Percentiles rank a stretch among this genome's conserved stretches.
phyloP scores from a whole-genome alignment of 2,329 filamentous ascomycete species.

The Aspergillus awamori region DNA sequence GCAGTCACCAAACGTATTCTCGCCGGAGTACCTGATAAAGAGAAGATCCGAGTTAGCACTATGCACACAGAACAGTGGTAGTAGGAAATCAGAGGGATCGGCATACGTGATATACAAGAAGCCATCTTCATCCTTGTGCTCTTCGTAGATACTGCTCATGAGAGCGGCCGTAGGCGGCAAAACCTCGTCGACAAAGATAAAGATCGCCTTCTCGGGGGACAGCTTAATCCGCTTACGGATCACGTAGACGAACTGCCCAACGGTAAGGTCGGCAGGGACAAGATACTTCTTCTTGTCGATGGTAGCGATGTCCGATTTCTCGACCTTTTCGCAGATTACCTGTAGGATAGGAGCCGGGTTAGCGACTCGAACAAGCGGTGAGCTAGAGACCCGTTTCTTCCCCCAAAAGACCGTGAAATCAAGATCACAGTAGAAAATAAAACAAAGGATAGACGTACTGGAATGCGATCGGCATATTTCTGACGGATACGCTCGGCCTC shows the following conservation, averaged over 20 bases:
- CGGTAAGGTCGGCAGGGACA: constrained; percentile 94
- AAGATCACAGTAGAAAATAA: neutral
- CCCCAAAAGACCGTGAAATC: neutral
- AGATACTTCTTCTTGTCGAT: constrained; percentile 99
- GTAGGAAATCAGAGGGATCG: constrained; percentile 2
- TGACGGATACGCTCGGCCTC: constrained; percentile 99
- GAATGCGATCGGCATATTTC: constrained; percentile 98
- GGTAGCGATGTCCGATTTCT: constrained; percentile 98
- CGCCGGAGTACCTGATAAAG: constrained; percentile 76
- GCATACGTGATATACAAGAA: constrained; percentile 96
- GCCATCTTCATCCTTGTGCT: constrained; percentile 88
- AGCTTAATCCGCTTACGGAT: constrained; percentile 99
- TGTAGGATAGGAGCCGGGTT: constrained; percentile 45
- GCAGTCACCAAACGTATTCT: constrained; percentile 87
- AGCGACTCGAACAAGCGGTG: constrained; percentile 38
- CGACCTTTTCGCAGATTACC: constrained; percentile 99
- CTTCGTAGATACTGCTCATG: constrained; percentile 99
- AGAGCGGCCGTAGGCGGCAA: constrained; percentile 93
- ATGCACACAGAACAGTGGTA: neutral
- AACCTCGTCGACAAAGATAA: constrained; percentile 99
- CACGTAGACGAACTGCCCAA: constrained; percentile 99
- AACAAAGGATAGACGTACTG: constrained; percentile 63
- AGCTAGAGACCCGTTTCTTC: constrained; percentile 13
- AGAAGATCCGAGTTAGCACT: neutral
- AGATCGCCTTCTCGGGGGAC: constrained; percentile 98